These are phyloP conservation scores for Maudiozyma barnettii DNA, from an alignment of 805 yeast species.

Conservation along the genomic window DNA sequence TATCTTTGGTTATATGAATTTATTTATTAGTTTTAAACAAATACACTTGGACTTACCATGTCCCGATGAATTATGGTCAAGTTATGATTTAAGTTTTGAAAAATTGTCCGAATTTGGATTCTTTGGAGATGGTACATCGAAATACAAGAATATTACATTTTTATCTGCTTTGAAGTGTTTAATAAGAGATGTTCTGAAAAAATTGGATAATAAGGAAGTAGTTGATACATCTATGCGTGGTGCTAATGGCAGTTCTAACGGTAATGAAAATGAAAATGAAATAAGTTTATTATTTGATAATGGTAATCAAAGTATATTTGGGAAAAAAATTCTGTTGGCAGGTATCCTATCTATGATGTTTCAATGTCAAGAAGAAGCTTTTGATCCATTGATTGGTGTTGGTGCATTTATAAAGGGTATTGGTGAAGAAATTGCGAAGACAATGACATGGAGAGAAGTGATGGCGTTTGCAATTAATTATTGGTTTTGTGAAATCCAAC, in stretches of 20 bases:
- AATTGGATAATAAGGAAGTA: not conserved
- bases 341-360: slow-evolving; percentile 59
- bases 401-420: slow-evolving; percentile 6
- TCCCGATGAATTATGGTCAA: slow-evolving; percentile 51
- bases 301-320: slow-evolving; percentile 39
- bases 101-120: slow-evolving; percentile 17
- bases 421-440: slow-evolving; percentile 8
- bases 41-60: slow-evolving; percentile 55
- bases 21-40: slow-evolving; percentile 46
- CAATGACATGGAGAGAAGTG: slow-evolving; percentile 60
- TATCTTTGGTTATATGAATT: slow-evolving; percentile 62
- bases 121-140: slow-evolving; percentile 14
- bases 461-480: slow-evolving; percentile 61
- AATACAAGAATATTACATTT: slow-evolving; percentile 35
- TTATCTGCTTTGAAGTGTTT: slow-evolving; percentile 48
- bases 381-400: slow-evolving; percentile 11
- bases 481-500: slow-evolving; percentile 38
- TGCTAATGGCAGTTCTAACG: not conserved
- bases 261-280: slow-evolving; percentile 7
- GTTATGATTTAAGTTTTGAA: slow-evolving; percentile 22
- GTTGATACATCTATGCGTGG: not conserved
- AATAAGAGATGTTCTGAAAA: slow-evolving; percentile 36
- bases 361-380: slow-evolving; percentile 64
- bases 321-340: slow-evolving; percentile 55
- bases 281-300: not conserved